Percentiles rank a stretch among this genome's conserved stretches.
Evolutionary conservation across 768 basidiomycete species (phyloP).

Genomic region (Lactarius deliciosus): DNA sequence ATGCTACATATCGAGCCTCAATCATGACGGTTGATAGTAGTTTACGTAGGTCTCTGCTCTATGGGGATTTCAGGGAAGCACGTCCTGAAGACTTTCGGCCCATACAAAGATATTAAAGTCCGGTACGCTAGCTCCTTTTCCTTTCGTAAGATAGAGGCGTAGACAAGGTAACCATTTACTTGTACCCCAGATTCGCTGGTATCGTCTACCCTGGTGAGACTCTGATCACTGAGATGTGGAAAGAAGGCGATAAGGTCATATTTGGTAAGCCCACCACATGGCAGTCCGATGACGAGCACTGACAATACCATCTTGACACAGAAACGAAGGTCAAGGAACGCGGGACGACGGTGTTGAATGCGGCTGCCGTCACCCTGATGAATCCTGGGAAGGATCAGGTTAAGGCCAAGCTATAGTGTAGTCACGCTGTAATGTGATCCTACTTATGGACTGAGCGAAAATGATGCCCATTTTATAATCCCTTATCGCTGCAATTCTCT

Average conservation of each 20-base stretch:
- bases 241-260: conserved; percentile 85
- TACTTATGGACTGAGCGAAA: background rate
- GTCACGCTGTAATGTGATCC: background rate
- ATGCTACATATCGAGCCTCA: background rate
- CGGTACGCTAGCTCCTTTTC: conserved; percentile 48
- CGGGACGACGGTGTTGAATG: conserved; percentile 64
- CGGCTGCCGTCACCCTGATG: conserved; percentile 76
- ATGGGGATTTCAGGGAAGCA: conserved; percentile 96
- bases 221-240: conserved; percentile 97
- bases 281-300: background rate
- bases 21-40: conserved; percentile 4
- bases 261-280: conserved; percentile 62
- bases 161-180: conserved; percentile 17
- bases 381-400: conserved; percentile 37
- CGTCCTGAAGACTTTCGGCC: conserved; percentile 81
- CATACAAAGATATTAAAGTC: conserved; percentile 92
- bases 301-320: conserved; percentile 36
- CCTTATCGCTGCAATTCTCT: too few species aligned
- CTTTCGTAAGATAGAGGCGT: background rate
- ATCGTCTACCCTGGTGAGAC: conserved; percentile 96
- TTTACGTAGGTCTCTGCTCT: conserved; percentile 65
- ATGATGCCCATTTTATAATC: background rate
- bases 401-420: conserved; percentile 61
- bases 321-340: conserved; percentile 90
- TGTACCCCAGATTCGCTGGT: conserved; percentile 68